Conservation (phyloP, 2,329 filamentous ascomycete genomes). For the Nemania sp. region DNA sequence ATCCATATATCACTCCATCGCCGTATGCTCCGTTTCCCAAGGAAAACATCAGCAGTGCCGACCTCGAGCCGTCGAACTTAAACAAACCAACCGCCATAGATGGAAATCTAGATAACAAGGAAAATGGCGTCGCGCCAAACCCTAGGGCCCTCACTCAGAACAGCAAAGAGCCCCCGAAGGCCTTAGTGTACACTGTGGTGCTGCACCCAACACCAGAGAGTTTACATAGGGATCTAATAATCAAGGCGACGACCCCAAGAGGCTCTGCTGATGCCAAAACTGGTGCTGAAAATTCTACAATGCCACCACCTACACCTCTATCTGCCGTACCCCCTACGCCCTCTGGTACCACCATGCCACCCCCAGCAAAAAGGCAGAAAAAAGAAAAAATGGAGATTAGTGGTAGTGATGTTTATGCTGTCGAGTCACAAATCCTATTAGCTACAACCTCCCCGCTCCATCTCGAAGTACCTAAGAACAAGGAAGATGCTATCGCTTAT, state of each 20-base stretch:
- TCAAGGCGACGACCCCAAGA: slow-evolving; percentile 79
- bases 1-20: slow-evolving; percentile 89
- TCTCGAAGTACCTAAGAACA: slow-evolving; percentile 78
- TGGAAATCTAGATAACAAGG: slow-evolving; percentile 64
- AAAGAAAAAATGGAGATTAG: slow-evolving; percentile 81
- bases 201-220: slow-evolving; percentile 85
- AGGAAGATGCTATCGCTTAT: slow-evolving; percentile 76
- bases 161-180: slow-evolving; percentile 63
- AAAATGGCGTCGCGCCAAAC: slow-evolving; percentile 67
- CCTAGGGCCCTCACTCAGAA: slow-evolving; percentile 61
- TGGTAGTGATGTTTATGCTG: slow-evolving; percentile 75
- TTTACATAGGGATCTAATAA: slow-evolving; percentile 78
- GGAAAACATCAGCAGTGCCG: slow-evolving; percentile 53
- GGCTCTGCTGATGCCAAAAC: slow-evolving; percentile 53
- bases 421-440: slow-evolving; percentile 80
- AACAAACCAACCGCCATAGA: slow-evolving; percentile 57
- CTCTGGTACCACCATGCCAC: slow-evolving; percentile 68
- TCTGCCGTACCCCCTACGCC: slow-evolving; percentile 71
- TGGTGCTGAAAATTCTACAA: slow-evolving; percentile 54
- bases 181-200: slow-evolving; percentile 80
- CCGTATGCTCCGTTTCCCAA: slow-evolving; percentile 82
- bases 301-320: slow-evolving; percentile 76
- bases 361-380: slow-evolving; percentile 76
- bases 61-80: slow-evolving; percentile 44
- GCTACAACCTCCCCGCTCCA: slow-evolving; percentile 80